Percentiles rank a stretch among this genome's conserved stretches.
Evolutionary conservation across 257 asterid genomes (phyloP).

Genomic region (Misopates orontium): DNA sequence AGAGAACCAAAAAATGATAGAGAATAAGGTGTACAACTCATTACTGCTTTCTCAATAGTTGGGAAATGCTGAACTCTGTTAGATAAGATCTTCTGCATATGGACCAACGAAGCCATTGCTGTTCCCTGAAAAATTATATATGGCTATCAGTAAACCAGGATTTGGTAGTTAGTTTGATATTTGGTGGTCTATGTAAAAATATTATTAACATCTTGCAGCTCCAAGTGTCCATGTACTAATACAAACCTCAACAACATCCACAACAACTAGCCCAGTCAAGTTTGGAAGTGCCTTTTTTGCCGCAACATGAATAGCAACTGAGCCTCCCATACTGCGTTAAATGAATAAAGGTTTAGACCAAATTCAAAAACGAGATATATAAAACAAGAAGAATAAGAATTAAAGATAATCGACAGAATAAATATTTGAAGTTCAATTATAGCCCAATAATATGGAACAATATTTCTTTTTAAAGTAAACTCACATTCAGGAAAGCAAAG

Average conservation of each 20-base stretch:
- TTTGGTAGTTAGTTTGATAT: not conserved
- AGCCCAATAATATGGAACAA: constrained; percentile 3
- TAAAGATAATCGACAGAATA: not conserved
- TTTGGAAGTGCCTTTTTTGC: constrained; percentile 77
- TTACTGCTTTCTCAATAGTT: constrained; percentile 87
- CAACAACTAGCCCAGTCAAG: constrained; percentile 84
- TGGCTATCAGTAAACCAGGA: constrained; percentile 24
- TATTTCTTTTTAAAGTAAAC: not conserved
- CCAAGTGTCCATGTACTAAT: not conserved
- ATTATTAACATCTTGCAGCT: not conserved
- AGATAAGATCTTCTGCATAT: constrained; percentile 91
- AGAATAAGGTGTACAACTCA: constrained; percentile 17
- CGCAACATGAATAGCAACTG: constrained; percentile 86
- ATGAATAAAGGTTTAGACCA: not conserved
- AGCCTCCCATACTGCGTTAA: constrained; percentile 84
- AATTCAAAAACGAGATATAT: not conserved
- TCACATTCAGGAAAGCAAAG: constrained; percentile 18
- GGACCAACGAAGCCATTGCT: constrained; percentile 84
- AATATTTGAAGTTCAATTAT: constrained; percentile 2
- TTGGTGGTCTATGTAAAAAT: constrained; percentile 7
- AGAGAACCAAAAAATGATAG: constrained; percentile 19
- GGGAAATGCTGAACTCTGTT: constrained; percentile 87
- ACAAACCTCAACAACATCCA: constrained; percentile 98
- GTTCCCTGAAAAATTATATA: constrained; percentile 76
- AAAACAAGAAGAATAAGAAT: not conserved